Conservation (phyloP, 495 filamentous ascomycete genomes). For the Aspergillus steynii region DNA sequence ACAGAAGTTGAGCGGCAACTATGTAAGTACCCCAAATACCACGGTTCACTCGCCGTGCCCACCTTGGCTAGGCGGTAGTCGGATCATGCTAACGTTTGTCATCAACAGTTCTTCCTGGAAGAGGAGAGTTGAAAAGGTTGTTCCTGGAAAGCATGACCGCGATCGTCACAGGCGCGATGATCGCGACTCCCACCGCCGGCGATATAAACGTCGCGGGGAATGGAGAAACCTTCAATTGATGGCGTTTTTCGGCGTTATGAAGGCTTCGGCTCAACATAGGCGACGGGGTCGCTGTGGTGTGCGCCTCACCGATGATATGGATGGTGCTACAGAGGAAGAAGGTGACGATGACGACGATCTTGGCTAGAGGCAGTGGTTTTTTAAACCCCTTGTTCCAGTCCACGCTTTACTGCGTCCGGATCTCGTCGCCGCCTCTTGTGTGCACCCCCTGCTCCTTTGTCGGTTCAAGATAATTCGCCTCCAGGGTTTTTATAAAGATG, state of each 20-base stretch:
- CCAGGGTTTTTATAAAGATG: conserved; percentile 14
- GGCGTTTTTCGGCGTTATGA: conserved; percentile 47
- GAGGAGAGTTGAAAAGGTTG: conserved; percentile 77
- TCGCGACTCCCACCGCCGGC: conserved; percentile 43
- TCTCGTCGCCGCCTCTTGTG: conserved; percentile 14
- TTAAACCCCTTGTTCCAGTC: conserved; percentile 26
- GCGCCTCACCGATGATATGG: conserved; percentile 40
- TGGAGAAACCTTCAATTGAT: conserved; percentile 38
- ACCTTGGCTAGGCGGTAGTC: neutral
- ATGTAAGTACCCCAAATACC: conserved; percentile 55
- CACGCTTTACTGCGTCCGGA: conserved; percentile 19
- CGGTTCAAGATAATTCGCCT: neutral
- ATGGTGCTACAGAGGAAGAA: conserved; percentile 45
- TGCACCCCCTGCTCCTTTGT: conserved; percentile 5
- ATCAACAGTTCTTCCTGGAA: conserved; percentile 78
- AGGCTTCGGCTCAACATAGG: conserved; percentile 39
- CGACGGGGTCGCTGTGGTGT: conserved; percentile 25
- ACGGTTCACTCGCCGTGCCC: neutral
- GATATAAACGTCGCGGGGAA: conserved; percentile 34
- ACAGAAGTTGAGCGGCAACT: conserved; percentile 92
- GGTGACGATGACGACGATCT: conserved; percentile 48
- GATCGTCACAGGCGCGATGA: conserved; percentile 42
- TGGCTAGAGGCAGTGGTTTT: conserved; percentile 30
- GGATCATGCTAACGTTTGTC: conserved; percentile 4
- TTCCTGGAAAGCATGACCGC: conserved; percentile 48